Evolutionary conservation across 768 basidiomycete genomes (phyloP).

Genomic region (Candolleomyces eurysporus): DNA sequence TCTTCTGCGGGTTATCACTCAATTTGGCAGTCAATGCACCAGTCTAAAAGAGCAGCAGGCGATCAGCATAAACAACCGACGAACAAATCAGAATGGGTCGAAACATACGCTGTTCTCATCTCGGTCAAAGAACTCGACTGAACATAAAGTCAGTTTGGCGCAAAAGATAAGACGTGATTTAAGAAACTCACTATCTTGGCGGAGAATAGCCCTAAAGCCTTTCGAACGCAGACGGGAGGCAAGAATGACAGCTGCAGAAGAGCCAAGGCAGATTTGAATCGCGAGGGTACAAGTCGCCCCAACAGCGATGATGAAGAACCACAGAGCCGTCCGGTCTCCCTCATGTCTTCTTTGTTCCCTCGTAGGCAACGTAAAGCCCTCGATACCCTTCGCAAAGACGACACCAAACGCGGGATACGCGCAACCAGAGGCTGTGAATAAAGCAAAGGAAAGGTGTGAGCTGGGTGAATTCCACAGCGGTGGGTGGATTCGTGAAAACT

Average conservation of each 20-base stretch:
- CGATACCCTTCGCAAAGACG: slow-evolving; percentile 63
- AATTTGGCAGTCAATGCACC: slow-evolving; percentile 78
- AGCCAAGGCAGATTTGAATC: slow-evolving; percentile 71
- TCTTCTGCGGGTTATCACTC: slow-evolving; percentile 86
- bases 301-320: slow-evolving; percentile 81
- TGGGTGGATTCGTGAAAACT: not conserved
- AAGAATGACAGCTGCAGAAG: slow-evolving; percentile 64
- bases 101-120: slow-evolving; percentile 70
- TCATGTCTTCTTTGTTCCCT: slow-evolving; percentile 41
- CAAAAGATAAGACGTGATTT: too few species aligned
- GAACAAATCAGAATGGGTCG: slow-evolving; percentile 3
- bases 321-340: slow-evolving; percentile 73
- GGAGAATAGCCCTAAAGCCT: slow-evolving; percentile 76
- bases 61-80: not conserved
- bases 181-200: slow-evolving; percentile 71
- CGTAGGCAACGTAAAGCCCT: slow-evolving; percentile 48
- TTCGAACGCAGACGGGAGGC: slow-evolving; percentile 68
- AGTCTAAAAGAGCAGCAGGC: slow-evolving; percentile 39
- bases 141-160: slow-evolving; percentile 9
- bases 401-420: slow-evolving; percentile 74
- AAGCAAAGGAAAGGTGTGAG: not conserved
- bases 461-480: too few species aligned
- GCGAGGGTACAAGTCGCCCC: slow-evolving; percentile 52
- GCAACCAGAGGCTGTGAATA: slow-evolving; percentile 30
- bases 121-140: slow-evolving; percentile 86